Conservation (phyloP, 768 basidiomycete species). For the Kwoniella dejecticola region DNA sequence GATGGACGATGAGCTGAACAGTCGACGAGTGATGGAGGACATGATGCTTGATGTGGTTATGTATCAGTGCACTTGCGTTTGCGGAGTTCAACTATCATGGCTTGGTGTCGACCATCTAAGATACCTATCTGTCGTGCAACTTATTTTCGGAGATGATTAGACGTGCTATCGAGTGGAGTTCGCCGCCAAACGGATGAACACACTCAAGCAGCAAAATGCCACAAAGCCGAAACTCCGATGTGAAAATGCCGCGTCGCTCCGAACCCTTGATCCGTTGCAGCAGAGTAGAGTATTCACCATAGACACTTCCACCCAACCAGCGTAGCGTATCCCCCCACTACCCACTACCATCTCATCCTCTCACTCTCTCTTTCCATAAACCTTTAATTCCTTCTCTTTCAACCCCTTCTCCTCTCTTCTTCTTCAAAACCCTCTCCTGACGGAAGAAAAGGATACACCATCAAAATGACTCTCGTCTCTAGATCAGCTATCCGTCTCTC, state of each 20-base stretch:
- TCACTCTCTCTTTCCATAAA: constrained; percentile 15
- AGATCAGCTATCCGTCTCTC: constrained; percentile 54
- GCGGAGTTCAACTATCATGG: too few species aligned
- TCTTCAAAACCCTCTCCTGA: constrained; percentile 15
- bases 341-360: constrained; percentile 14
- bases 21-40: constrained; percentile 21
- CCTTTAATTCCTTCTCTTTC: constrained; percentile 4
- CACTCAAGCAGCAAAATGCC: too few species aligned
- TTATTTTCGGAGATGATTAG: background rate
- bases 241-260: constrained; percentile 11
- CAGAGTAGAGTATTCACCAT: constrained; percentile 4
- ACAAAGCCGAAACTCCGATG: background rate
- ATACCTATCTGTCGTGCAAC: background rate
- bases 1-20: constrained; percentile 11
- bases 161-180: background rate
- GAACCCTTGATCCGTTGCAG: constrained; percentile 13
- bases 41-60: constrained; percentile 9
- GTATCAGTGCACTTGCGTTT: too few species aligned
- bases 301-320: constrained; percentile 1
- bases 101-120: too few species aligned
- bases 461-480: constrained; percentile 54
- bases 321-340: constrained; percentile 10
- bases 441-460: constrained; percentile 5
- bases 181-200: too few species aligned
- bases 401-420: constrained; percentile 11